Evolutionary conservation across 768 basidiomycete species (phyloP).

Genomic region (Termitomyces sp.): DNA sequence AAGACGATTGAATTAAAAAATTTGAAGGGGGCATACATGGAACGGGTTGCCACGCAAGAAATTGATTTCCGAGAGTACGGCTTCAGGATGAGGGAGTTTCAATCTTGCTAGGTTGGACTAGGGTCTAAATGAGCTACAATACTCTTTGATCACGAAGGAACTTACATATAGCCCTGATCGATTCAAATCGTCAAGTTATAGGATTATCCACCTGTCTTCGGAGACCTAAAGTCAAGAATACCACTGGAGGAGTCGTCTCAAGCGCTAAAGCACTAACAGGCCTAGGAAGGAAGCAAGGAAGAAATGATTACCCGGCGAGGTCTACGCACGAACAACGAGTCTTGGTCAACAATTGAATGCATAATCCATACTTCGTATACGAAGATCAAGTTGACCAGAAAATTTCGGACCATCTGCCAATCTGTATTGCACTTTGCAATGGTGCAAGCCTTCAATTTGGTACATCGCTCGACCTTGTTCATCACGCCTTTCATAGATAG

Average conservation of each 20-base stretch:
- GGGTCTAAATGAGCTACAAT: background rate
- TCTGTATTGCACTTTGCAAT: too few species aligned
- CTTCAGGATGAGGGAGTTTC: slow-evolving; percentile 91
- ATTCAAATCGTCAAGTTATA: background rate
- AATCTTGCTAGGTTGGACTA: slow-evolving; percentile 77
- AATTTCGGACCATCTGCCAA: background rate
- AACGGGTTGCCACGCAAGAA: slow-evolving; percentile 81
- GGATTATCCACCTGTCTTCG: slow-evolving; percentile 54
- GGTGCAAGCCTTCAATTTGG: too few species aligned
- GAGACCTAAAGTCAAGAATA: slow-evolving; percentile 89
- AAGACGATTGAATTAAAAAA: background rate
- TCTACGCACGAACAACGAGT: too few species aligned
- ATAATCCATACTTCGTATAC: too few species aligned
- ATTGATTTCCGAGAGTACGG: slow-evolving; percentile 89
- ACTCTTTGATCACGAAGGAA: background rate
- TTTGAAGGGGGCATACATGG: slow-evolving; percentile 57
- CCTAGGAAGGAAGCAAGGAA: too few species aligned
- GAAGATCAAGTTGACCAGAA: too few species aligned
- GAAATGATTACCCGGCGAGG: too few species aligned
- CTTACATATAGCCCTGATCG: slow-evolving; percentile 53
- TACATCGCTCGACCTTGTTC: too few species aligned
- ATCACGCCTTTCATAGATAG: too few species aligned
- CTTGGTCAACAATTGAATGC: too few species aligned
- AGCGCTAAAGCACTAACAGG: too few species aligned
- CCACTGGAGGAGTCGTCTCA: too few species aligned